Evolutionary conservation across 192 early-diverging fungal species (phyloP), one percentile per base, ranked within the genome.

Genomic region (Gryganskiella cystojenkinii): DNA sequence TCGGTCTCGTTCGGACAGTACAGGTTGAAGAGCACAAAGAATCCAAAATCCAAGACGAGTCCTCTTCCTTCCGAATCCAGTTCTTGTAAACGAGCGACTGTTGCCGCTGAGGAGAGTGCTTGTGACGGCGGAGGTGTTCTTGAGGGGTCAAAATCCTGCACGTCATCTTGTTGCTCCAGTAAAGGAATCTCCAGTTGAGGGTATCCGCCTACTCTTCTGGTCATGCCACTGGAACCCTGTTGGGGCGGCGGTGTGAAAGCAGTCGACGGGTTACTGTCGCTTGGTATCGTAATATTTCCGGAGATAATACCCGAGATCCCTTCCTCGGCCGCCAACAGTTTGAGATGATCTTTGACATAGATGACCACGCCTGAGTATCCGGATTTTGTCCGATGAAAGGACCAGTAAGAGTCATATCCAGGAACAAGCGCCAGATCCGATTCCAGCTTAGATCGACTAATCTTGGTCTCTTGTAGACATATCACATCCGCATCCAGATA

Each of bases 391-490:
- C 84, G 82, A 34, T 87, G 84, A 54, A 87, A 88, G 9, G 90
- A 86, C 70, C 92, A 91, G 75, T 94, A 95, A 7, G 89, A 86
- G 50, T 92, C 85, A 61, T 89, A 93, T 0, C 89, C 90, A 14
- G 87, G 84, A 5, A 92, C 82, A n/a, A 91, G 37, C 0, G 86
- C 90, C 13, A 90, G 42, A 4, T 89, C 86, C 19, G 86, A 47
- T 9, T 86, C 84, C 0, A 93, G 70, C 55, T 86, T 86, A 11
- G 81, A 70, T 2, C 87, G 78, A 4, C 86, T 81, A 45, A 87
- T 82, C 71, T 94, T 95, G 60, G 88, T 87, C 82, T 95, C 94
- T 67, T 95, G 94, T 17, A 95, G 80, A 64, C 94, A 93, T 47
- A 88, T 82, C 42, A 90, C 85, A 61, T 91, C 89, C 15, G 85